Evolutionary conservation across 345 rosid species (phyloP), one percentile per base, ranked within the genome.

Genomic region (Arabidopsis arenosa): DNA sequence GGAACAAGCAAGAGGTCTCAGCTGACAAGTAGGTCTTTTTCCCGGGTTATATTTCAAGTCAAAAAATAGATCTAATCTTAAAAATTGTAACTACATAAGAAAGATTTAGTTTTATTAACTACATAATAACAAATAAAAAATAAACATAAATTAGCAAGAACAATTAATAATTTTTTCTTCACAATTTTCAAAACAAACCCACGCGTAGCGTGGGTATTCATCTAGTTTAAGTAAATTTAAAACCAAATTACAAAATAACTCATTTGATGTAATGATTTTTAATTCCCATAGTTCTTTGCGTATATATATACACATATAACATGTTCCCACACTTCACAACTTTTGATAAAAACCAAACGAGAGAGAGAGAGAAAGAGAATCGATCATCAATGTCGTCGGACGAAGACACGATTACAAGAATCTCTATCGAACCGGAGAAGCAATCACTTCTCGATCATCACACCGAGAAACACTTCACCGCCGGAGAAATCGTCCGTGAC

Each of bases 401-500:
- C 3, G 63, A 72, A 49, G 51, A 51, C 21, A 55, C 52, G 14
- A 26, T 17, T 39, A 80, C 59, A n/a, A 66, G 73, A 44, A 68
- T 48, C 63, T 55, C 28, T 45, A 57, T 80, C 5, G 93, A 88
- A 17, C 88, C 89, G 1, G 92, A 88, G 80, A 90, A 86, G 67
- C 90, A 84, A 77, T 76, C 33, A n/a, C 96, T 92, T 26, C 97
- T 90, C 7, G 80, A 80, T 74, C 83, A 81, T 35, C 99, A 95
- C 88, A 70, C 75, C 44, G 99, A 95, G 84, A 80, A 79, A 49
- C 99, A 95, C 82, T 95, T 95, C 90, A 95, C 97, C 32, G 88
- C 99, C 68, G 90, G 97, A 0, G 97, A 92, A 72, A 61, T 92
- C 66, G 89, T 92, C 58, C 97, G 99, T 3, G 99, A 95, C 87